Conservation (phyloP, 2,329 filamentous ascomycete genomes). For the Colletotrichum tamarilloi region DNA sequence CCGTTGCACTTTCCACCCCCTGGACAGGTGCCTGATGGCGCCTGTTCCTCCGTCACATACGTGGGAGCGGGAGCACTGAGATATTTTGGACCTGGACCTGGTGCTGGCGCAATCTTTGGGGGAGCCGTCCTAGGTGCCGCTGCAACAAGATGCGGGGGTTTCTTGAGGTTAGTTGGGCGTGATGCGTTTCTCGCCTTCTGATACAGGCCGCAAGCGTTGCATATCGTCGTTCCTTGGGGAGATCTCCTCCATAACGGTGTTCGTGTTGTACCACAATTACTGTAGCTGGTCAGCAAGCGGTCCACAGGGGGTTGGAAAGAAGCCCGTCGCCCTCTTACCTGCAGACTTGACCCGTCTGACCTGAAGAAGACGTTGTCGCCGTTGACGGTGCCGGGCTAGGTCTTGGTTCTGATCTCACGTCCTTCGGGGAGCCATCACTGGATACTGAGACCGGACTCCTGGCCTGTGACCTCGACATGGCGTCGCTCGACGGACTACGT, state of each 20-base stretch:
- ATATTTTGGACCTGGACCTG: slow-evolving; percentile 52
- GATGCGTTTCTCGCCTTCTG: slow-evolving; percentile 92
- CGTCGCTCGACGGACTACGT: slow-evolving; percentile 36
- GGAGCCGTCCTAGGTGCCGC: slow-evolving; percentile 55
- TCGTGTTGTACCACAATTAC: slow-evolving; percentile 93
- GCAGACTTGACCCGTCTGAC: slow-evolving; percentile 74
- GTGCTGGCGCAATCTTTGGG: slow-evolving; percentile 46
- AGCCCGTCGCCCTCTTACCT: slow-evolving; percentile 59
- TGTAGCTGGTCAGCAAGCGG: slow-evolving; percentile 52
- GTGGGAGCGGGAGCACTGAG: slow-evolving; percentile 65
- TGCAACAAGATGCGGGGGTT: slow-evolving; percentile 68
- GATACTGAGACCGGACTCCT: slow-evolving; percentile 31
- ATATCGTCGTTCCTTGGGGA: slow-evolving; percentile 92
- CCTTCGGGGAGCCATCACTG: slow-evolving; percentile 30
- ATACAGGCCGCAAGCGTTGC: slow-evolving; percentile 97
- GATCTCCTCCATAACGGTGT: slow-evolving; percentile 96
- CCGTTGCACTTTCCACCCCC: slow-evolving; percentile 96
- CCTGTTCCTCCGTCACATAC: slow-evolving; percentile 82
- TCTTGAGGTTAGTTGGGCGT: slow-evolving; percentile 90
- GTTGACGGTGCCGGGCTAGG: slow-evolving; percentile 31
- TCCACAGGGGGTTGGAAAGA: not conserved
- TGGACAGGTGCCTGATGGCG: slow-evolving; percentile 87
- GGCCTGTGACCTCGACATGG: slow-evolving; percentile 29
- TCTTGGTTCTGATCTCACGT: slow-evolving; percentile 17
- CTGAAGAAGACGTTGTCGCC: slow-evolving; percentile 37